A percentile compares a stretch with the other conserved stretches of the same genome.
Conservation (phyloP, 495 filamentous ascomycete species). For the Penicillium atrosanguineum region DNA sequence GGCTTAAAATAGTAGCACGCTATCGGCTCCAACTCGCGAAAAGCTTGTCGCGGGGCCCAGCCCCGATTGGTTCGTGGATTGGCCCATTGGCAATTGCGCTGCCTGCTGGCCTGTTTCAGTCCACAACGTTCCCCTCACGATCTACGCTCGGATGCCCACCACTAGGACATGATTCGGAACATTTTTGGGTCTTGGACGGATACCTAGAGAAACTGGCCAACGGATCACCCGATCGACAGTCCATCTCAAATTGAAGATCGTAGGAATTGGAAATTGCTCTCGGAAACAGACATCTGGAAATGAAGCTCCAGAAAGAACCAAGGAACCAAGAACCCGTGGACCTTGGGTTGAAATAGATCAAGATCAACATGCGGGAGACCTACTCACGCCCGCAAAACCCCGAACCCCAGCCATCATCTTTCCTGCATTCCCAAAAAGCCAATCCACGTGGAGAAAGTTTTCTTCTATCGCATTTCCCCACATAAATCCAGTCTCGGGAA, state of each 20-base stretch:
- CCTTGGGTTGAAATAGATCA: neutral
- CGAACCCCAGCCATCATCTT: neutral
- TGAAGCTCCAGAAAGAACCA: neutral
- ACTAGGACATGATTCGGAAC: neutral
- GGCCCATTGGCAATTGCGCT: constrained; percentile 2
- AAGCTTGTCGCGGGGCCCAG: constrained; percentile 1
- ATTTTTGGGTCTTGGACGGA: neutral
- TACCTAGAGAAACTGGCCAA: neutral
- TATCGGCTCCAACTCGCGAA: neutral
- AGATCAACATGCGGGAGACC: neutral
- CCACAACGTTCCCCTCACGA: neutral
- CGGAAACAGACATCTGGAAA: neutral
- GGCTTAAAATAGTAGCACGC: constrained; percentile 3
- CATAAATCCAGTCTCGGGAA: too few species aligned
- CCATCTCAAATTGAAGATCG: too few species aligned
- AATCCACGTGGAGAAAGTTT: neutral
- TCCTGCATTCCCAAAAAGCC: neutral
- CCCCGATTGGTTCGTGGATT: neutral
- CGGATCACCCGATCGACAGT: too few species aligned
- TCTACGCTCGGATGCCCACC: neutral
- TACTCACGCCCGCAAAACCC: too few species aligned
- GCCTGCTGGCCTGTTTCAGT: constrained; percentile 3
- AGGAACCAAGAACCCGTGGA: too few species aligned
- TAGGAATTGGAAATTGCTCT: neutral
- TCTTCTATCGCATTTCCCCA: neutral